Conservation (phyloP, 1,139 yeast genomes). For the Protomyces arabidopsidicola region DNA sequence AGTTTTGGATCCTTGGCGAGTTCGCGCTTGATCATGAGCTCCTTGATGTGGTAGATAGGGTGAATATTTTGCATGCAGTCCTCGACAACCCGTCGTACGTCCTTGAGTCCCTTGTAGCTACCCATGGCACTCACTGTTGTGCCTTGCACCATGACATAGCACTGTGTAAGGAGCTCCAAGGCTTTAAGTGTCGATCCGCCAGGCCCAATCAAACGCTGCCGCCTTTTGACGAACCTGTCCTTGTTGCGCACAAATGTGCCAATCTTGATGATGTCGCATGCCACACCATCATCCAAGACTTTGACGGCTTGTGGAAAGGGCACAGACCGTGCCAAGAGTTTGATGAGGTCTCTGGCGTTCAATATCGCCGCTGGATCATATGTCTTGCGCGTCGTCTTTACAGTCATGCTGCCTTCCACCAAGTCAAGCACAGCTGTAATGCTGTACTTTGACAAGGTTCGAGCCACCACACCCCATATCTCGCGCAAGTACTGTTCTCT, state of each 20-base stretch:
- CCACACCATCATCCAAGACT: slow-evolving; percentile 71
- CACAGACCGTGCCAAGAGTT: slow-evolving; percentile 88
- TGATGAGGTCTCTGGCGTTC: slow-evolving; percentile 91
- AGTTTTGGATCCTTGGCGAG: slow-evolving; percentile 89
- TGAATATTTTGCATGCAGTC: slow-evolving; percentile 96
- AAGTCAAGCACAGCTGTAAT: slow-evolving; percentile 78
- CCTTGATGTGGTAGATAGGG: slow-evolving; percentile 94
- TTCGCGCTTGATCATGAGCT: slow-evolving; percentile 94
- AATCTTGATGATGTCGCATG: slow-evolving; percentile 94
- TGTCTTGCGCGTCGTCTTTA: slow-evolving; percentile 89
- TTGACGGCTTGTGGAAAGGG: slow-evolving; percentile 87
- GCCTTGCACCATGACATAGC: slow-evolving; percentile 95
- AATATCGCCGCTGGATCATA: slow-evolving; percentile 91
- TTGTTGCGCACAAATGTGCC: slow-evolving; percentile 84
- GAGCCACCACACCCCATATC: slow-evolving; percentile 91
- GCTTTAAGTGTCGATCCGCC: slow-evolving; percentile 96
- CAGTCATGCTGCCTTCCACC: slow-evolving; percentile 97
- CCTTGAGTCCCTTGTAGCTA: slow-evolving; percentile 87
- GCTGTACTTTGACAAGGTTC: slow-evolving; percentile 64
- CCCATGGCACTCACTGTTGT: slow-evolving; percentile 98
- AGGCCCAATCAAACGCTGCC: slow-evolving; percentile 96
- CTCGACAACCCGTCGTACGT: slow-evolving; percentile 87
- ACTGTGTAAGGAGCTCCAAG: slow-evolving; percentile 81
- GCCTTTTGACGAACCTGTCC: slow-evolving; percentile 88
- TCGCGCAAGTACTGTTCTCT: slow-evolving; percentile 85